A percentile compares a stretch with the other conserved stretches of the same genome.
Conservation (phyloP, 2,329 filamentous ascomycete genomes). For the Fusarium kyushuense region DNA sequence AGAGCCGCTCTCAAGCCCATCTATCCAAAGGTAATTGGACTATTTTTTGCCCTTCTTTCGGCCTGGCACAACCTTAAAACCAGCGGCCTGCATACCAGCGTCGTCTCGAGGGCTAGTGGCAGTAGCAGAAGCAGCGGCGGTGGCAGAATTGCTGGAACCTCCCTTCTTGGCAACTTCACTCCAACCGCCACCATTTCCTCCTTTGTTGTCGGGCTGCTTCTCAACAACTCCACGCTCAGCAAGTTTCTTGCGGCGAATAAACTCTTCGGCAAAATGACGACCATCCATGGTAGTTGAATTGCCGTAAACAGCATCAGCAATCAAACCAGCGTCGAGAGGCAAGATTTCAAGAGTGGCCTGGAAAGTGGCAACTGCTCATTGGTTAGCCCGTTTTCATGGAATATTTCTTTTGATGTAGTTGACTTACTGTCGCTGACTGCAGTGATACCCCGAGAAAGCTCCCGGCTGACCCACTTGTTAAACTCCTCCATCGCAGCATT, state of each 20-base stretch:
- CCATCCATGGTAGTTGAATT: slow-evolving; percentile 91
- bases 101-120: slow-evolving; percentile 57
- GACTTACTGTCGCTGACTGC: slow-evolving; percentile 65
- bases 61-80: slow-evolving; percentile 89
- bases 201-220: slow-evolving; percentile 69
- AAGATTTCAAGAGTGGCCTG: slow-evolving; percentile 80
- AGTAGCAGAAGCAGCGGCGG: slow-evolving; percentile 27
- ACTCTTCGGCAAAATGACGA: slow-evolving; percentile 93
- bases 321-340: slow-evolving; percentile 81
- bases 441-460: slow-evolving; percentile 79
- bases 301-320: slow-evolving; percentile 90
- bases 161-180: slow-evolving; percentile 98
- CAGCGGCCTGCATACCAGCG: slow-evolving; percentile 62
- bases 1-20: slow-evolving; percentile 9
- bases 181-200: slow-evolving; percentile 77
- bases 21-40: slow-evolving; percentile 26
- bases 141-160: slow-evolving; percentile 53
- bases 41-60: slow-evolving; percentile 93
- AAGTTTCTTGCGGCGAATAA: slow-evolving; percentile 89
- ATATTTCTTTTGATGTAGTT: background rate
- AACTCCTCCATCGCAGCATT: slow-evolving; percentile 85
- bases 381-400: slow-evolving; percentile 49
- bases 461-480: slow-evolving; percentile 87
- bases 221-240: slow-evolving; percentile 92
- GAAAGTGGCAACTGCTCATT: slow-evolving; percentile 77